Base-by-base conservation (phyloP, 1,139 yeast genomes). In the Ogataea hybrid region DNA sequence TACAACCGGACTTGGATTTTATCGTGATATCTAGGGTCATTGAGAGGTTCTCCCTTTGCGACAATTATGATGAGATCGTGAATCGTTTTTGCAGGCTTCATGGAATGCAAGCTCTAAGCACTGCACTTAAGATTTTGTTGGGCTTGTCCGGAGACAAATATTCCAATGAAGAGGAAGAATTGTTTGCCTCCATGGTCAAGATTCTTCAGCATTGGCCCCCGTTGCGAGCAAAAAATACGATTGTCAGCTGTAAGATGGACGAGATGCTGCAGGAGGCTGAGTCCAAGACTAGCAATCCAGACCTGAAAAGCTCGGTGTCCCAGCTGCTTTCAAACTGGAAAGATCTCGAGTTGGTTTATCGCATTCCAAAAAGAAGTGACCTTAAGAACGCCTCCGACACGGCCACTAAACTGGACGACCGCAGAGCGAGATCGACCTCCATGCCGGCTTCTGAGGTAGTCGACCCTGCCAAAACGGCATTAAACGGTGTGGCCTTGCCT, bases 81-180 rank as follows among this genome's bases (percentile, higher is more conserved):
- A 65, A 73, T 10, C 73, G 76, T 29, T 78, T 89, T 41, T 79
- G 88, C 57, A 73, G 83, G 48, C 71, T 88, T 58, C 98, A 90
- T 60, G 98, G 98, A 6, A 86, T 89, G 63, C 84, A 84, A 56
- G 81, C 95, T 10, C 70, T 90, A 42, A 77, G 85, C 12, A 75
- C 79, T 16, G 64, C 86, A 9, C 61, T 87, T 37, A 70, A 75
- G 43, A 70, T 68, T 12, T 58, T 69, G 32, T 49, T 62, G 31
- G 53, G 44, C 1, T 22, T 18, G 14, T 18, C 43, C 1, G 32
- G 59, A 35, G 50, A 39, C 3, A 30, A 16, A 3, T 22, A 57
- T 4, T 41, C 32, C 17, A 35, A 18, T 14, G 65, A 63, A 32
- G 75, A 71, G 38, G 59, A 58, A 14, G 66, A 61, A 0, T 57